Conservation (phyloP, 2,329 filamentous ascomycete genomes). For the Clarireedia paspali region DNA sequence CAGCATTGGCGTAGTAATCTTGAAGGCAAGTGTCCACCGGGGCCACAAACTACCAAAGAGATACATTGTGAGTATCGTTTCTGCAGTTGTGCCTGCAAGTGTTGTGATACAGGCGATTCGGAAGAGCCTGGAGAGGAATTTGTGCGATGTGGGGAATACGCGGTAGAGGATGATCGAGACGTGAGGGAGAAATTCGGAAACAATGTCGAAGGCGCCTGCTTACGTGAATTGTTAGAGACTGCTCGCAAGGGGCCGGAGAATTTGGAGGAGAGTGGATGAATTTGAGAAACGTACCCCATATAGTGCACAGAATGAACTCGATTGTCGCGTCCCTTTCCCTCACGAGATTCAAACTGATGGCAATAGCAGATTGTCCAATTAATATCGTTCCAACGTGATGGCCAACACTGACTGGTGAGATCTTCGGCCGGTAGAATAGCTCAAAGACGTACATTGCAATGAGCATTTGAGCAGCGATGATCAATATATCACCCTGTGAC, state of each 20-base stretch:
- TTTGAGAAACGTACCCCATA: conserved; percentile 21
- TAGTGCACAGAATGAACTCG: conserved; percentile 25
- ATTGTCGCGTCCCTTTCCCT: conserved; percentile 25
- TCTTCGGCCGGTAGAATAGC: conserved; percentile 34
- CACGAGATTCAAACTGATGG: conserved; percentile 28
- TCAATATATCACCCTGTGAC: conserved; percentile 35
- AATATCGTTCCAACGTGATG: conserved; percentile 33
- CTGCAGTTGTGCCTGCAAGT: conserved; percentile 32
- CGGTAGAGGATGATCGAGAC: conserved; percentile 40
- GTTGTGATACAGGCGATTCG: conserved; percentile 31
- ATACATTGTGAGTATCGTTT: conserved; percentile 37
- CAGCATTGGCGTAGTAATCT: conserved; percentile 35
- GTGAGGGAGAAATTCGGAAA: conserved; percentile 38
- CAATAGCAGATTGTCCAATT: conserved; percentile 36
- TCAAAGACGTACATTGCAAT: conserved; percentile 41
- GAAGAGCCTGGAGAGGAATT: conserved; percentile 34
- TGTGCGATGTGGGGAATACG: conserved; percentile 32
- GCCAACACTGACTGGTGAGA: conserved; percentile 34
- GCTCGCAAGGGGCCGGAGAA: background rate
- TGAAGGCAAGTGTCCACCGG: conserved; percentile 36
- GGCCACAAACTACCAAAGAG: conserved; percentile 37
- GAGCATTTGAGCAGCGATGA: conserved; percentile 34
- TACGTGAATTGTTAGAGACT: background rate
- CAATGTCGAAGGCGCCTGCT: conserved; percentile 37
- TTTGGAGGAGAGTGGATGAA: background rate